Conservation (phyloP, 176 grass and related monocot genomes). For the Avena sativa region DNA sequence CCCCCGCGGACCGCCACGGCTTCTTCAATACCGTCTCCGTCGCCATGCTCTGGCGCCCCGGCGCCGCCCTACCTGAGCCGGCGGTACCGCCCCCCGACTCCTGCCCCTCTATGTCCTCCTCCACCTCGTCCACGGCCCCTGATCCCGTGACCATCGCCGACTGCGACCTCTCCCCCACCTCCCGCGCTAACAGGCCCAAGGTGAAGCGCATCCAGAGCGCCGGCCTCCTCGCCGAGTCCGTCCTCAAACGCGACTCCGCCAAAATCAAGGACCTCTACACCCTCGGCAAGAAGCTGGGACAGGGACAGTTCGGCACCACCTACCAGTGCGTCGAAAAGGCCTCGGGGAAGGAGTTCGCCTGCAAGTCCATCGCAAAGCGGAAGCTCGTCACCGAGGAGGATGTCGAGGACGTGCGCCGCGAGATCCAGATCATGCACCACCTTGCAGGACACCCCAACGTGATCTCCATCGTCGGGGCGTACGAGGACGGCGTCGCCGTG, state of each 20-base stretch:
- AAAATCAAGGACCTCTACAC: conserved; percentile 69
- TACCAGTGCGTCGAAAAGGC: conserved; percentile 69
- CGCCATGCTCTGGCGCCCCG: conserved; percentile 63
- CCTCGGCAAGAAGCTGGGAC: conserved; percentile 64
- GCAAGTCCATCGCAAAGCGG: conserved; percentile 96
- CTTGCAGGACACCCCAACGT: conserved; percentile 81
- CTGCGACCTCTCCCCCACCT: conserved; percentile 35
- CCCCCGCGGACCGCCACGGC: conserved; percentile 42
- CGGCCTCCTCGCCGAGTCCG: conserved; percentile 59
- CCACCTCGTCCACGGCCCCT: conserved; percentile 40
- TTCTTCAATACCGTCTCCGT: conserved; percentile 62
- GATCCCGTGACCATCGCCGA: conserved; percentile 51
- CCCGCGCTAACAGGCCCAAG: conserved; percentile 37
- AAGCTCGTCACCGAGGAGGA: conserved; percentile 95
- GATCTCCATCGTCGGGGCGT: conserved; percentile 57
- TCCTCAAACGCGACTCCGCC: conserved; percentile 59
- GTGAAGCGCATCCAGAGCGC: conserved; percentile 68
- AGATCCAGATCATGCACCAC: conserved; percentile 99
- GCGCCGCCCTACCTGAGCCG: conserved; percentile 31
- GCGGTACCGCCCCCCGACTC: neutral
- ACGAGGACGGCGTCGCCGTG: conserved; percentile 80
- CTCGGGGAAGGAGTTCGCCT: conserved; percentile 67
- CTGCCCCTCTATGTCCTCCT: neutral
- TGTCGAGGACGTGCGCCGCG: conserved; percentile 92
- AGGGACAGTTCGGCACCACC: conserved; percentile 77